phyloP scores from a whole-genome alignment of 225 moss, liverwort and hornwort species.

The Thuidium tamariscinum region DNA sequence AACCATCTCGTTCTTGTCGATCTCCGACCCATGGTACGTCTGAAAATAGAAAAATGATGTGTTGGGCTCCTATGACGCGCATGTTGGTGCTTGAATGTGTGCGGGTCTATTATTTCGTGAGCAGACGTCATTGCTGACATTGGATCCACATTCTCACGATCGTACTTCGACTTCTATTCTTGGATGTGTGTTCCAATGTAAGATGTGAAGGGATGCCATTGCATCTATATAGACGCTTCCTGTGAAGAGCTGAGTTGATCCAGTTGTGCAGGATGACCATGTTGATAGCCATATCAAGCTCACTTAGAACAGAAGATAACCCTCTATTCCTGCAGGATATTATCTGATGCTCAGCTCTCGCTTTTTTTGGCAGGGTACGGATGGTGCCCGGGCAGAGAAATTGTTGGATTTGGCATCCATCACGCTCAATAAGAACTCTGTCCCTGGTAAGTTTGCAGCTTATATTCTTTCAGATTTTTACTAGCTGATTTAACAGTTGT shows the following conservation, averaged over 20 bases:
- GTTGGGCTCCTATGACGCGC: not conserved
- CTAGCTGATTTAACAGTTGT: not conserved
- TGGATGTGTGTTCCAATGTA: not conserved
- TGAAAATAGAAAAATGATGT: not conserved
- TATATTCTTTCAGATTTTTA: not conserved
- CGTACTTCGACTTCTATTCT: not conserved
- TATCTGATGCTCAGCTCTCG: not conserved
- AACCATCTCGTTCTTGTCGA: slow-evolving; percentile 90
- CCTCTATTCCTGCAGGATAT: not conserved
- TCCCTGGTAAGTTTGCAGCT: slow-evolving; percentile 38
- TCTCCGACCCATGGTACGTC: slow-evolving; percentile 57
- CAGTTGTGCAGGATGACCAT: not conserved
- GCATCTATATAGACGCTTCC: not conserved
- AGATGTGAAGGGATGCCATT: not conserved
- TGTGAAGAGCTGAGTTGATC: not conserved
- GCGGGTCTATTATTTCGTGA: not conserved
- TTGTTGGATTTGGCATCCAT: slow-evolving; percentile 76
- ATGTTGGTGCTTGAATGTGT: not conserved
- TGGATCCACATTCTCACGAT: not conserved
- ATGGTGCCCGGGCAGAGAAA: slow-evolving; percentile 76
- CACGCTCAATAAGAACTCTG: slow-evolving; percentile 87
- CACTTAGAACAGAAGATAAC: not conserved
- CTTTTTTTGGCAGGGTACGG: slow-evolving; percentile 41
- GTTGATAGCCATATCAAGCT: not conserved
- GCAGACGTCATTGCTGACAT: not conserved